Base-by-base conservation (phyloP, 1,284 basidiomycete genomes). In the Fomitiporia mediterranea region DNA sequence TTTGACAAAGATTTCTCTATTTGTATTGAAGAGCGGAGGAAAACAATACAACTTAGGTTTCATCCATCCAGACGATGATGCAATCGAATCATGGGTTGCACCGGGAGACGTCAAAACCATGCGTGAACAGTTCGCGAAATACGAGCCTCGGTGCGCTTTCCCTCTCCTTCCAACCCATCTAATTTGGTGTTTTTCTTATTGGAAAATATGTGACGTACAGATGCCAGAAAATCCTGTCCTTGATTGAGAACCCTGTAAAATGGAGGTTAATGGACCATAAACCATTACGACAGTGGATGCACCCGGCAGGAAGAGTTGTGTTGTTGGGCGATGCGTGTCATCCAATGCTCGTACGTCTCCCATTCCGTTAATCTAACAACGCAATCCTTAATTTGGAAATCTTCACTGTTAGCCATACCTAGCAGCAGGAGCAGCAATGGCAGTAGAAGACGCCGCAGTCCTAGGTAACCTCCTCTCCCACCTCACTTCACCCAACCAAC, bases 361-460 rank as follows among this genome's bases (percentile, higher is more conserved):
- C 32, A 8, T 27, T n/a, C 27, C 21, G 39, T n/a, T 32, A 21
- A 21, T 28, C 46, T 30, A 2, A 23, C 35, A 8, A 5, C 6
- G 21, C 60, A n/a, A n/a, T n/a, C n/a, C n/a, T n/a, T n/a, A n/a
- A n/a, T n/a, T n/a, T n/a, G 83, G 81, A 6, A 34, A 6, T 13
- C 32, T 13, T 34, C 13, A 6, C 13, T 34, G 6, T 34, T 13
- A 34, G 82, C 84, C 66, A 8, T 68, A 68, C 54, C 65, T 65
- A 19, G 64, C 66, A 4, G 65, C 66, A 59, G 65, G 65, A 13
- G 65, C 66, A 11, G 65, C 66, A n/a, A 68, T 68, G 66, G 66
- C 63, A 69, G 70, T 82, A 42, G 81, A 82, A 67, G 81, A 82
- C 57, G 80, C 76, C 4, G 73, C 77, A 58, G 76, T 77, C 0